Percentiles rank a stretch among this genome's conserved stretches.
Conservation (phyloP, 164 flowering plant genomes). For the Stephania japonica region DNA sequence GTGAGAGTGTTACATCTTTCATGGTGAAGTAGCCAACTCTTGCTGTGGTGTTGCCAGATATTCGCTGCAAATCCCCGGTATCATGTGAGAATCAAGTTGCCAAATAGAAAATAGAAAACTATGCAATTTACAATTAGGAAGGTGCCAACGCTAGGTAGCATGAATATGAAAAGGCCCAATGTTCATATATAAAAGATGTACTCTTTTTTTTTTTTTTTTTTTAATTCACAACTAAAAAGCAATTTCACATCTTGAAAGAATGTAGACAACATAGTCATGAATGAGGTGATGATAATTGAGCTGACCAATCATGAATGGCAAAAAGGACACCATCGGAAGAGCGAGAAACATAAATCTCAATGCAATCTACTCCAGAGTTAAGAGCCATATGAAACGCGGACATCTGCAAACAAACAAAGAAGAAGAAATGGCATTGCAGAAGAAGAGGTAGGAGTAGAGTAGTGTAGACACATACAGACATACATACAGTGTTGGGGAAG, state of each 20-base stretch:
- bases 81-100: conserved; percentile 42
- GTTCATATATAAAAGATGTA: too few relatives aligned
- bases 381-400: conserved; percentile 71
- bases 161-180: too few relatives aligned
- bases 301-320: conserved; percentile 91
- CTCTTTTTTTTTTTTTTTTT: too few relatives aligned
- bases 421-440: background rate
- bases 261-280: too few relatives aligned
- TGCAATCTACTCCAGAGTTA: conserved; percentile 73
- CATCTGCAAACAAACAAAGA: conserved; percentile 33
- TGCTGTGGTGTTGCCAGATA: conserved; percentile 65
- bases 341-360: conserved; percentile 95
- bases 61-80: conserved; percentile 97
- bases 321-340: conserved; percentile 84
- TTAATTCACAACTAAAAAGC: too few relatives aligned
- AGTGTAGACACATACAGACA: too few relatives aligned
- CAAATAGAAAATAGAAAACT: too few relatives aligned
- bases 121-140: too few relatives aligned
- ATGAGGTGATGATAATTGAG: too few relatives aligned
- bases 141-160: too few relatives aligned
- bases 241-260: too few relatives aligned
- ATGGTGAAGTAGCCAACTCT: conserved; percentile 67
- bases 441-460: too few relatives aligned
- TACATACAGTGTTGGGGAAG: conserved; percentile 79
- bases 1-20: conserved; percentile 52